A percentile compares a stretch with the other conserved stretches of the same genome.
These are phyloP conservation scores for Letharia lupina DNA, from an alignment of 495 filamentous ascomycete genomes.

Conservation along the genomic window DNA sequence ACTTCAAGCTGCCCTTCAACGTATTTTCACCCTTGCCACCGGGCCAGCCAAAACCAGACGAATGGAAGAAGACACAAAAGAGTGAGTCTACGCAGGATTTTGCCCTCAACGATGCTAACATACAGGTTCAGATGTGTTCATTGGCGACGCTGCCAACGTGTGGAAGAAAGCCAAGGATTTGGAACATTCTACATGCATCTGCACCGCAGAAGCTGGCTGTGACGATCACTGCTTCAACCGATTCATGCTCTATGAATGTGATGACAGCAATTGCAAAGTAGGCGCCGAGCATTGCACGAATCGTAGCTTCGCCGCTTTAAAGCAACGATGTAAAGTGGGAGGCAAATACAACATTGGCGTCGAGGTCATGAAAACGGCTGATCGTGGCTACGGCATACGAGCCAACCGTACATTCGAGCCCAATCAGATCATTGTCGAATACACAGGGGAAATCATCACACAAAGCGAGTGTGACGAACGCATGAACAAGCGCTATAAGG, in stretches of 20 bases:
- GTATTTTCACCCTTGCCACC: constrained; percentile 77
- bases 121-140: constrained; percentile 65
- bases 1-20: constrained; percentile 85
- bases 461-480: constrained; percentile 85
- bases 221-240: constrained; percentile 86
- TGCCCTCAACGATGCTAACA: constrained; percentile 20
- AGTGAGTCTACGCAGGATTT: constrained; percentile 48
- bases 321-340: constrained; percentile 63
- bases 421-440: constrained; percentile 95
- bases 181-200: constrained; percentile 74
- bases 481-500: constrained; percentile 85
- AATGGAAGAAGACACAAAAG: constrained; percentile 82
- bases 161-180: constrained; percentile 75
- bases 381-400: constrained; percentile 86
- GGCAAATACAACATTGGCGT: constrained; percentile 85
- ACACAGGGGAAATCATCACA: constrained; percentile 94
- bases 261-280: constrained; percentile 77
- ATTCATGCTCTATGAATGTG: constrained; percentile 95
- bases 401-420: constrained; percentile 80
- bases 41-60: constrained; percentile 80
- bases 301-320: constrained; percentile 74
- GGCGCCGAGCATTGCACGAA: constrained; percentile 67
- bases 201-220: constrained; percentile 67
- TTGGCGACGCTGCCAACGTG: constrained; percentile 74
- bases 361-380: constrained; percentile 81